phyloP scores from a whole-genome alignment of 2,329 filamentous ascomycete genomes.

The Cryoendolithus antarcticus region DNA sequence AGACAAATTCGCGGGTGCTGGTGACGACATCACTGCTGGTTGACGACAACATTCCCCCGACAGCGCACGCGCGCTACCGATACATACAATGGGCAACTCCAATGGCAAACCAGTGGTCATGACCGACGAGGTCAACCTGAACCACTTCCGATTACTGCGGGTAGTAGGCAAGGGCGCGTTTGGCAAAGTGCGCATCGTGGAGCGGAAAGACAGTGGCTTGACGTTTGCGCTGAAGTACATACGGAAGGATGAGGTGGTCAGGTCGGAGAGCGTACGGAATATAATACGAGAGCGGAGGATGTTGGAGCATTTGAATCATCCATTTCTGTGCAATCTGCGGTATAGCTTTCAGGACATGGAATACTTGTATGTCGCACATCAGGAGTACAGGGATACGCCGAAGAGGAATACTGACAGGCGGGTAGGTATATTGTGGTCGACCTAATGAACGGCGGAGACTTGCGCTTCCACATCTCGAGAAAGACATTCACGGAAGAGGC shows the following conservation, averaged over 20 bases:
- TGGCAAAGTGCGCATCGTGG: constrained; percentile 96
- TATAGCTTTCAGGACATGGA: constrained; percentile 99
- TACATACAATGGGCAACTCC: constrained; percentile 70
- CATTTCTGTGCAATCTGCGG: constrained; percentile 94
- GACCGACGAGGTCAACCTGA: constrained; percentile 92
- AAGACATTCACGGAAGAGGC: constrained; percentile 98
- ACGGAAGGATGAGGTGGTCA: constrained; percentile 96
- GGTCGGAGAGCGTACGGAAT: constrained; percentile 94
- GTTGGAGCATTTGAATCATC: constrained; percentile 95
- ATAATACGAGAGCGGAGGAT: constrained; percentile 95
- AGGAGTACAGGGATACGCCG: not conserved
- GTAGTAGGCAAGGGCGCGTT: constrained; percentile 97
- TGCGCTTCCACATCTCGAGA: constrained; percentile 93
- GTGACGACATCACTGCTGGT: too few relatives aligned
- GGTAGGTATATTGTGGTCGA: constrained; percentile 81
- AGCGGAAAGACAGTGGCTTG: constrained; percentile 86
- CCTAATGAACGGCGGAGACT: constrained; percentile 91
- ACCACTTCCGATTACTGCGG: constrained; percentile 88
- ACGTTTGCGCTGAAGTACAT: constrained; percentile 98
- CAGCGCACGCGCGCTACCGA: not conserved
- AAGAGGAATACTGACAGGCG: not conserved
- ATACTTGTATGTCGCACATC: constrained; percentile 65
- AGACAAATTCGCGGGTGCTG: too few relatives aligned
- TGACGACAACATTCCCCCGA: not conserved
- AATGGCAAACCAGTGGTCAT: constrained; percentile 88